A percentile compares a stretch with the other conserved stretches of the same genome.
Evolutionary conservation across 495 filamentous ascomycete genomes (phyloP).

Genomic region (Penicillium coprophilum): DNA sequence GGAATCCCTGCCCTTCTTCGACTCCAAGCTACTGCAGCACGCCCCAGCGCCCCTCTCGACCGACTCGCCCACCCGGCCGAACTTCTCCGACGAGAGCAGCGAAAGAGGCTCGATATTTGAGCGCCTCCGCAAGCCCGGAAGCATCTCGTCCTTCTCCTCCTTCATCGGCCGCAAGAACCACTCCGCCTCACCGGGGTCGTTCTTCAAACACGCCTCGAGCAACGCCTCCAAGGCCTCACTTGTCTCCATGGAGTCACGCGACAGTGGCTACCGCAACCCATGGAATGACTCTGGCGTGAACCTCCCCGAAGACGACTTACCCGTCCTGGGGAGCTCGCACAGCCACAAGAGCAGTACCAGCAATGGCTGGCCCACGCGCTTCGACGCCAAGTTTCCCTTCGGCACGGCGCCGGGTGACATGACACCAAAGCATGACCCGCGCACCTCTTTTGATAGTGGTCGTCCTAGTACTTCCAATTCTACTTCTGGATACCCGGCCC

Average conservation of each 20-base stretch:
- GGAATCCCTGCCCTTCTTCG: constrained; percentile 92
- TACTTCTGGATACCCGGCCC: constrained; percentile 91
- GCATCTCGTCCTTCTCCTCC: constrained; percentile 88
- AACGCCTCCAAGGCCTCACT: constrained; percentile 95
- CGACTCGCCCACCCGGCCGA: constrained; percentile 79
- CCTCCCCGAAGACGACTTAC: constrained; percentile 77
- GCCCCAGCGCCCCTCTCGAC: constrained; percentile 75
- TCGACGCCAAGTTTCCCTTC: constrained; percentile 64
- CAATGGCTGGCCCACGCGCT: constrained; percentile 63
- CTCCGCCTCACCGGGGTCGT: constrained; percentile 73
- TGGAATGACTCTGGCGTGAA: constrained; percentile 98
- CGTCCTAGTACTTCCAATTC: constrained; percentile 92
- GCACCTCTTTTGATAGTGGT: constrained; percentile 84
- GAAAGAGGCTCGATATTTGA: constrained; percentile 82
- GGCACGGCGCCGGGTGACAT: constrained; percentile 72
- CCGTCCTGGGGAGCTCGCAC: constrained; percentile 57
- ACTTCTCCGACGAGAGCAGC: constrained; percentile 73
- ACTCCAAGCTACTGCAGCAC: constrained; percentile 92
- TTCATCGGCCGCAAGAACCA: constrained; percentile 95
- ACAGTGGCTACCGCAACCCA: constrained; percentile 90
- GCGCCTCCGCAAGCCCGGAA: constrained; percentile 86
- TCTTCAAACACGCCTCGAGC: constrained; percentile 90
- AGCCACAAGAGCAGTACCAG: constrained; percentile 59
- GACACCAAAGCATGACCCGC: constrained; percentile 76
- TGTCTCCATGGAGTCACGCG: constrained; percentile 87